Base-by-base conservation (phyloP, 805 yeast species). In the Candida coquimbonensis region DNA sequence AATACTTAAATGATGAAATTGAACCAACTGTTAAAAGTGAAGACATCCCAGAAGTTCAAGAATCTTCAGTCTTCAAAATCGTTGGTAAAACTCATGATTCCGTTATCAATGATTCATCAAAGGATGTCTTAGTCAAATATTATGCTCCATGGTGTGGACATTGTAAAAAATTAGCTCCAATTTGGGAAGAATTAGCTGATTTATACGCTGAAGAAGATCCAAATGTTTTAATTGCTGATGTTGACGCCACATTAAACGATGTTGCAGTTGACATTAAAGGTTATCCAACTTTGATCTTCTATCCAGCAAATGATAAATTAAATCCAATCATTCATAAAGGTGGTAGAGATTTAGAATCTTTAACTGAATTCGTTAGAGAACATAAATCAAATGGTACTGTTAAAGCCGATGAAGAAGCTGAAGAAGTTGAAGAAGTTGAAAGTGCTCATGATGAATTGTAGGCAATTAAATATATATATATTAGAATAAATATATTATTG, bases 101-200 rank as follows among this genome's bases (percentile, higher is more conserved):
- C 32, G 68, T 87, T 49, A 75, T 87, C 44, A 66, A 66, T 29
- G 81, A 81, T 57, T 60, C 62, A 43, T 60, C 54, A 19, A 83
- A 80, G 69, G 91, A 85, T 62, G 82, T 86, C 34, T 68, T 90
- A 47, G 96, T 91, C 46, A 86, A 87, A 72, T 91, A 90, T 70
- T 90, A 87, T 62, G 97, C 98, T 41, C 95, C 95, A 69, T 90
- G 96, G 96, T 89, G 96, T 73, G 95, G 96, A 40, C 96, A 89
- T 74, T 88, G 96, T 74, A 88, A 87, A 75, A 86, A 78, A 68
- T 75, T 89, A 64, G 91, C 91, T 43, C 96, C 96, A 61, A 74
- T 73, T 48, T 91, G 81, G 73, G 95, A 87, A 64, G 93, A 90
- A 63, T 77, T 93, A 53, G 97, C 91, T 43, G 81, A 71, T 42